A percentile compares a stretch with the other conserved stretches of the same genome.
phyloP scores from a whole-genome alignment of 2,329 filamentous ascomycete genomes.

The Chalaropsis ovoidea region DNA sequence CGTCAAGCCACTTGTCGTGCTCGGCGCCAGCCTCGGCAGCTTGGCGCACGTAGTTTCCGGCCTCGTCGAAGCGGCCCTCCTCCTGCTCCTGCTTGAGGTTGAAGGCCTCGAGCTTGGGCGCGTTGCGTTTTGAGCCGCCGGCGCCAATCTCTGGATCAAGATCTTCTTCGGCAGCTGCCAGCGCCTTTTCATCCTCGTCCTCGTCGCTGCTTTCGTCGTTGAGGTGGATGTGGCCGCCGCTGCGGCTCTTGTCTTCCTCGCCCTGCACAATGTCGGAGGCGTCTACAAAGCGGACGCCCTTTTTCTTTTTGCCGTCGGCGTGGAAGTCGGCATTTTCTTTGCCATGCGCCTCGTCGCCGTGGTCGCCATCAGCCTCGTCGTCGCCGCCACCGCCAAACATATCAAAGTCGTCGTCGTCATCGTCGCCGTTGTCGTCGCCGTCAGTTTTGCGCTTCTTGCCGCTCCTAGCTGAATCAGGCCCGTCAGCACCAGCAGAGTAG shows the following conservation, averaged over 20 bases:
- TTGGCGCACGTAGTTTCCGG: constrained; percentile 84
- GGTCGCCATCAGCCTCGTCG: constrained; percentile 33
- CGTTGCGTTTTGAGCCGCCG: constrained; percentile 83
- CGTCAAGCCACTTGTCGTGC: constrained; percentile 88
- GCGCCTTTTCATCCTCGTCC: constrained; percentile 59
- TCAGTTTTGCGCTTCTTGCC: constrained; percentile 30
- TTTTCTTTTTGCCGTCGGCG: constrained; percentile 47
- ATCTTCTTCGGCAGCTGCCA: constrained; percentile 61
- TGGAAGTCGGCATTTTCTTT: constrained; percentile 30
- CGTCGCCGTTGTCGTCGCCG: constrained; percentile 34
- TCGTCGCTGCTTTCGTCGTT: constrained; percentile 48
- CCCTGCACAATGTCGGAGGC: constrained; percentile 57
- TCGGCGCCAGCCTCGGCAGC: constrained; percentile 78
- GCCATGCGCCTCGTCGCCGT: constrained; percentile 34
- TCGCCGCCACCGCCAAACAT: constrained; percentile 70
- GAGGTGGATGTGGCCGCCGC: constrained; percentile 59
- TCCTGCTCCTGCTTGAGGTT: constrained; percentile 86
- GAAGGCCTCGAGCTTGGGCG: constrained; percentile 90
- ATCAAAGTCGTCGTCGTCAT: constrained; percentile 60
- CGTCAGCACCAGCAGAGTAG: constrained; percentile 40
- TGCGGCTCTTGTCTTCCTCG: constrained; percentile 62
- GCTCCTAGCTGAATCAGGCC: constrained; percentile 30
- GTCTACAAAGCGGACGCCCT: constrained; percentile 52
- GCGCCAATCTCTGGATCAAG: constrained; percentile 83
- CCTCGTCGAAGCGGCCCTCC: constrained; percentile 82